These are phyloP conservation scores for Oropetium thomaeum DNA, from an alignment of 176 grass and related monocot species.

Conservation along the genomic window DNA sequence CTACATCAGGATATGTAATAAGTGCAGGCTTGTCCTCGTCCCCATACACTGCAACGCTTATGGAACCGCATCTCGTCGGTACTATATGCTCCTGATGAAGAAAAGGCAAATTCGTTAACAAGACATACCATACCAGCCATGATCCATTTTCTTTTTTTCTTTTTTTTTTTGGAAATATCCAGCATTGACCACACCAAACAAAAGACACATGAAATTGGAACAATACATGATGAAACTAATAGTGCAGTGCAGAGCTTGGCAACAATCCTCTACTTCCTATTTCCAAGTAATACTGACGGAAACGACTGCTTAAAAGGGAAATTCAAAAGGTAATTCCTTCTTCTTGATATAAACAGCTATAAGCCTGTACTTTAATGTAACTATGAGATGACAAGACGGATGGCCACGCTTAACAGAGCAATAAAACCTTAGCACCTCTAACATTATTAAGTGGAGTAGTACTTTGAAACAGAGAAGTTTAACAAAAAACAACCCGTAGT, in stretches of 20 bases:
- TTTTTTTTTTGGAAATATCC: background rate
- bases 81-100: conserved; percentile 66
- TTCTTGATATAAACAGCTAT: background rate
- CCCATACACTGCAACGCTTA: conserved; percentile 62
- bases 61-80: conserved; percentile 50
- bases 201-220: background rate
- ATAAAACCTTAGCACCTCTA: background rate
- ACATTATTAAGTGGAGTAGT: background rate
- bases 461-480: background rate
- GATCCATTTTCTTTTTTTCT: background rate
- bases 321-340: background rate
- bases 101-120: background rate
- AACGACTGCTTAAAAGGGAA: background rate
- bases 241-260: background rate
- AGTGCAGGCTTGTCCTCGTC: conserved; percentile 65
- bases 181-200: background rate
- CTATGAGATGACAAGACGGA: background rate
- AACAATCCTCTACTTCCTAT: background rate
- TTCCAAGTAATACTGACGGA: background rate
- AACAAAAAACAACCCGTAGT: background rate
- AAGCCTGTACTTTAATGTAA: background rate
- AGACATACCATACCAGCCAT: background rate
- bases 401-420: background rate
- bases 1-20: conserved; percentile 70
- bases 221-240: background rate